Evolutionary conservation across 305 asterid species (phyloP).

Genomic region (Vinca major): DNA sequence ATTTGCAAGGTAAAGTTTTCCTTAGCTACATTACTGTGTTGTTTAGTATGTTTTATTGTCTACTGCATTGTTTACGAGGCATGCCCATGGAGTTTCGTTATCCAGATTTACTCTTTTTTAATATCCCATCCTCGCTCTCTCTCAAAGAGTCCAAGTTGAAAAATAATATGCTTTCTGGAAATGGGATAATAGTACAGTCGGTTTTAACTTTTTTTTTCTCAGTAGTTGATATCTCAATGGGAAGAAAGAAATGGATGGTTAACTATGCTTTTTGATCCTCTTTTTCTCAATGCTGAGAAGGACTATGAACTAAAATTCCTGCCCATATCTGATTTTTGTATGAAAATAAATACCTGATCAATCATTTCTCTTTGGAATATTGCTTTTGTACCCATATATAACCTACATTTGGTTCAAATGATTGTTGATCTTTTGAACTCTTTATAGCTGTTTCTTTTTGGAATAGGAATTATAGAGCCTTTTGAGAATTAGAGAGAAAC

Average conservation of each 20-base stretch:
- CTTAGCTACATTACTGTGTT: background rate
- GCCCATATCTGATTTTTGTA: background rate
- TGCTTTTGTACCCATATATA: background rate
- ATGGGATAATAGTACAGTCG: background rate
- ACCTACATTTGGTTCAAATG: too few relatives aligned
- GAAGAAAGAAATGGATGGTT: background rate
- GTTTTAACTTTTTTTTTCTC: background rate
- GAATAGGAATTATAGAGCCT: background rate
- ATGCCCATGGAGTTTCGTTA: background rate
- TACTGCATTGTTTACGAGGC: background rate
- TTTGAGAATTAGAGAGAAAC: background rate
- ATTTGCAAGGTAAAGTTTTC: slow-evolving; percentile 69
- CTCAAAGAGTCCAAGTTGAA: background rate
- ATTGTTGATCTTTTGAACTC: background rate
- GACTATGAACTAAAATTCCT: background rate
- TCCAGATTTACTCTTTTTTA: background rate
- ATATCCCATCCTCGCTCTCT: background rate
- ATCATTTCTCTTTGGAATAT: background rate
- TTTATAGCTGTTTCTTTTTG: background rate
- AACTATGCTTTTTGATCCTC: background rate
- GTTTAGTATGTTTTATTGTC: slow-evolving; percentile 1
- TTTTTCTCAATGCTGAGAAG: background rate
- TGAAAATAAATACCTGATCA: background rate
- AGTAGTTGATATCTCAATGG: background rate
- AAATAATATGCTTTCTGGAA: background rate